Evolutionary conservation across 2,329 filamentous ascomycete genomes (phyloP).

Genomic region (Alternaria viburni): DNA sequence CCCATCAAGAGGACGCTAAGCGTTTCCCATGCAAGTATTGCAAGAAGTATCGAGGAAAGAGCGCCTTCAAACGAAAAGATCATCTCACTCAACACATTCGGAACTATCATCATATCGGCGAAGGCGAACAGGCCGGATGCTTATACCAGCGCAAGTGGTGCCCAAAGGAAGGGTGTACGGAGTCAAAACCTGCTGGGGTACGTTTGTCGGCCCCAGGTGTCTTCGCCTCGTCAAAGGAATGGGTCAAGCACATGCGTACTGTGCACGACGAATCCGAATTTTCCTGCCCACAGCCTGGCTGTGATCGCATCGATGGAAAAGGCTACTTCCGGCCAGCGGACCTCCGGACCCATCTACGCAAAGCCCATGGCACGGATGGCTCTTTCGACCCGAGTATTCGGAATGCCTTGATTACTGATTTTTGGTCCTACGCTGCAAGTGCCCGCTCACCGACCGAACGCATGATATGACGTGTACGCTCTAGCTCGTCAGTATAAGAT

Average conservation of each 20-base stretch:
- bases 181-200: not conserved
- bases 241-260: not conserved
- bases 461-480: too few species aligned
- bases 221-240: fast-evolving
- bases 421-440: too few species aligned
- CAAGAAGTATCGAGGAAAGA: not conserved
- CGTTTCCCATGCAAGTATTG: slow-evolving; percentile 2
- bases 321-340: not conserved
- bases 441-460: too few species aligned
- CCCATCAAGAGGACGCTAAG: not conserved
- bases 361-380: not conserved
- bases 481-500: not conserved
- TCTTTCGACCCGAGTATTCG: not conserved
- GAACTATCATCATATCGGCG: not conserved
- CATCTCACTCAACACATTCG: slow-evolving; percentile 1
- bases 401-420: not conserved
- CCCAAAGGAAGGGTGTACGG: fast-evolving
- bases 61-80: not conserved
- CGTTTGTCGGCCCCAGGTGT: too few species aligned
- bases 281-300: not conserved
- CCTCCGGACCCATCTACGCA: not conserved
- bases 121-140: not conserved
- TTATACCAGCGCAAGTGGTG: not conserved
- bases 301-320: not conserved
- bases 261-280: not conserved